Conservation (phyloP, 768 basidiomycete species). For the Russula ochroleuca region DNA sequence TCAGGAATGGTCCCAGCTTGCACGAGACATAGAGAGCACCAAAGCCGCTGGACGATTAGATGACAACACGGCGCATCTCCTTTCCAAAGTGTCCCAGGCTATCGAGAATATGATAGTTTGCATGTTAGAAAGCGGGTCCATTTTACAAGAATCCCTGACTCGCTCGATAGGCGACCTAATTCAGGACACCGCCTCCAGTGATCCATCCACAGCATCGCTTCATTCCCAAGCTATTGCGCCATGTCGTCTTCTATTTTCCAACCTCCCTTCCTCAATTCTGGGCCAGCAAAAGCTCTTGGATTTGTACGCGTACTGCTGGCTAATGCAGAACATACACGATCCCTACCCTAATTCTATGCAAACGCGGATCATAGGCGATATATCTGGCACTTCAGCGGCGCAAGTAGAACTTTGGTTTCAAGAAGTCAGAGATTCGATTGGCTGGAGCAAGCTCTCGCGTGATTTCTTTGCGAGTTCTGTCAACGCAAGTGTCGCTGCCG, state of each 20-base stretch:
- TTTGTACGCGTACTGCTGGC: conserved; percentile 9
- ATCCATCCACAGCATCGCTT: neutral
- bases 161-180: neutral
- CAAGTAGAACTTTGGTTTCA: conserved; percentile 26
- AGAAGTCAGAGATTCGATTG: conserved; percentile 27
- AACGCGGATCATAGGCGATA: conserved; percentile 11
- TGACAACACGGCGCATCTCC: neutral
- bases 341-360: conserved; percentile 45
- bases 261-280: neutral
- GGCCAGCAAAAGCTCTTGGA: conserved; percentile 9
- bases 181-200: neutral
- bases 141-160: neutral
- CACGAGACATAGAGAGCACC: neutral
- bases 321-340: conserved; percentile 40
- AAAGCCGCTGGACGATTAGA: neutral
- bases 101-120: neutral
- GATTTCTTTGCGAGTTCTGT: conserved; percentile 29
- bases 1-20: conserved; percentile 10
- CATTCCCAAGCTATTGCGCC: neutral
- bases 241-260: conserved; percentile 3
- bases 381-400: conserved; percentile 9
- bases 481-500: conserved; percentile 31
- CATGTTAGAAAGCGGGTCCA: neutral
- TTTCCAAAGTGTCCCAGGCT: neutral
- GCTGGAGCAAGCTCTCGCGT: conserved; percentile 26